A percentile compares a stretch with the other conserved stretches of the same genome.
phyloP scores from a whole-genome alignment of 495 filamentous ascomycete species.

The Ramalina intermedia region DNA sequence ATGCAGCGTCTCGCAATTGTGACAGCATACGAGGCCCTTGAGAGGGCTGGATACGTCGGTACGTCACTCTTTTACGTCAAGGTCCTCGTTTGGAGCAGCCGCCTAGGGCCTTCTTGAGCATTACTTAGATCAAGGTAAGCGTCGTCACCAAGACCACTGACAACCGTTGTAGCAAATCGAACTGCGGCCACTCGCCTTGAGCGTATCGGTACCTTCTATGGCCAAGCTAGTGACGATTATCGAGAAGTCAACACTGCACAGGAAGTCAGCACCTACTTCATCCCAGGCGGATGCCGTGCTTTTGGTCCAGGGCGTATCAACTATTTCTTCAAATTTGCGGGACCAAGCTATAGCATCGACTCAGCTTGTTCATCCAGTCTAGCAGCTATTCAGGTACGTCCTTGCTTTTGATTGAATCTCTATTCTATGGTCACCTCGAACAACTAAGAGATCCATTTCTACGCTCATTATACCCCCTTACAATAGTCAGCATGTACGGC shows the following conservation, averaged over 20 bases:
- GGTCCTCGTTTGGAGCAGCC: too few species aligned
- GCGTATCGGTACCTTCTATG: constrained; percentile 80
- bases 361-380: constrained; percentile 61
- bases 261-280: constrained; percentile 8
- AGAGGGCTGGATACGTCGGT: constrained; percentile 64
- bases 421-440: too few species aligned
- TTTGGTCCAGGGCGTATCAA: constrained; percentile 45
- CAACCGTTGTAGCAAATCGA: constrained; percentile 15
- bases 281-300: constrained; percentile 73
- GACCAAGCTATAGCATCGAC: constrained; percentile 58
- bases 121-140: too few species aligned
- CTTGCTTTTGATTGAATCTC: too few species aligned
- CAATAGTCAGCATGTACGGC: constrained; percentile 51
- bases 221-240: constrained; percentile 83
- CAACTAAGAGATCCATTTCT: too few species aligned
- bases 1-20: constrained; percentile 59
- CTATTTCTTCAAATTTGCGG: constrained; percentile 26
- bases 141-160: too few species aligned
- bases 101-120: too few species aligned
- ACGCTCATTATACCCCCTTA: too few species aligned
- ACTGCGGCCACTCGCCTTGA: constrained; percentile 70
- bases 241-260: constrained; percentile 39
- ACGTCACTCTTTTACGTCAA: constrained; percentile 23
- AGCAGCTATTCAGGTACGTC: constrained; percentile 25
- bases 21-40: constrained; percentile 66